Percentiles rank a stretch among this genome's conserved stretches.
Conservation (phyloP, 2,329 filamentous ascomycete species). For the Ceratocystis albifundus region DNA sequence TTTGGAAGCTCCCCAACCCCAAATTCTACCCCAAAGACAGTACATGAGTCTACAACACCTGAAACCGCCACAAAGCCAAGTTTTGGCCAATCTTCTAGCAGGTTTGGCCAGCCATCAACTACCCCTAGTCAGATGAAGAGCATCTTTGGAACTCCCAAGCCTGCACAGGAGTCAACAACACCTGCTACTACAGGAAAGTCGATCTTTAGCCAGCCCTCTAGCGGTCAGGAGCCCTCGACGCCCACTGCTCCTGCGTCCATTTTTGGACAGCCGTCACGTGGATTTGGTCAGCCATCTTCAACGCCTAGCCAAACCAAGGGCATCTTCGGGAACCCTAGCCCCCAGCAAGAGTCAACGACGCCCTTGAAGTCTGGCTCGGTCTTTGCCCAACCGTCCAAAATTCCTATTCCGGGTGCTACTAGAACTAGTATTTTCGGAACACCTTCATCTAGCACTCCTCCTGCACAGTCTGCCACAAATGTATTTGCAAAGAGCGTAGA, state of each 20-base stretch:
- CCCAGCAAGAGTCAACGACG: conserved; percentile 11
- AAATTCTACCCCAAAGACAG: background rate
- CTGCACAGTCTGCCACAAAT: conserved; percentile 9
- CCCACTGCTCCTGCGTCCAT: background rate
- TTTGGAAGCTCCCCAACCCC: conserved; percentile 6
- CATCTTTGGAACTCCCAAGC: background rate
- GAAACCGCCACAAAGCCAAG: conserved; percentile 7
- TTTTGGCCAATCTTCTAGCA: conserved; percentile 11
- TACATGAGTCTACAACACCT: background rate
- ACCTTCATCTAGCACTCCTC: conserved; percentile 22
- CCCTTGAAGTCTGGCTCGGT: background rate
- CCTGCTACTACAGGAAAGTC: conserved; percentile 3
- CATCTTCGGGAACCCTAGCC: conserved; percentile 11
- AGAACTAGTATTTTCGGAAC: conserved; percentile 23
- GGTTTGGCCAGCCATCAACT: conserved; percentile 13
- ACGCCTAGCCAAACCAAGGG: conserved; percentile 15
- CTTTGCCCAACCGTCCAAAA: conserved; percentile 4
- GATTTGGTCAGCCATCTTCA: background rate
- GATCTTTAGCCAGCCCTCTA: conserved; percentile 10
- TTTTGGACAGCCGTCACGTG: conserved; percentile 2
- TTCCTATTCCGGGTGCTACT: conserved; percentile 12
- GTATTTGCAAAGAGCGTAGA: conserved; percentile 18
- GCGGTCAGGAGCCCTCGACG: background rate
- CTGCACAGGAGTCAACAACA: background rate
- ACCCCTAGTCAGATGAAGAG: conserved; percentile 1